Evolutionary conservation across 768 basidiomycete genomes (phyloP).

Genomic region (Lactarius quietus): DNA sequence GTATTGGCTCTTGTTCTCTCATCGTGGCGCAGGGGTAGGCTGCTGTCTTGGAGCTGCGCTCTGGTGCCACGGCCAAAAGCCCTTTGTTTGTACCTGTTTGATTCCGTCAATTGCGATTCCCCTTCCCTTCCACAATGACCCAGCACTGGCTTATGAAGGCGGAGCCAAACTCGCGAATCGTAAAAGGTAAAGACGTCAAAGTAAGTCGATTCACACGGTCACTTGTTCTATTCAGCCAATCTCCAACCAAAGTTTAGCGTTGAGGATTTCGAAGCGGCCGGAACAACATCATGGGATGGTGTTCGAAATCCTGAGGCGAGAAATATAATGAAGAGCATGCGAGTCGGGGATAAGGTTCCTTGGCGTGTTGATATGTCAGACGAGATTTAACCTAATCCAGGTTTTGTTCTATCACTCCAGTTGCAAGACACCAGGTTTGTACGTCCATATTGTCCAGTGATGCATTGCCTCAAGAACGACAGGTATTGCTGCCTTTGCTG

Average conservation of each 20-base stretch:
- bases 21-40: slow-evolving; percentile 14
- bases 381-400: slow-evolving; percentile 35
- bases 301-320: slow-evolving; percentile 80
- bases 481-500: slow-evolving; percentile 81
- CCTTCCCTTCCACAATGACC: background rate
- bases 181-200: slow-evolving; percentile 87
- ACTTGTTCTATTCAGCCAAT: background rate
- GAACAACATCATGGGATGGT: slow-evolving; percentile 82
- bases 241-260: slow-evolving; percentile 59
- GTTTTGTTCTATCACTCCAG: slow-evolving; percentile 87
- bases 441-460: background rate
- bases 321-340: slow-evolving; percentile 83
- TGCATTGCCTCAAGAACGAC: background rate
- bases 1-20: slow-evolving; percentile 31
- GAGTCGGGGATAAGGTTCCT: slow-evolving; percentile 63
- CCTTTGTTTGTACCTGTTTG: slow-evolving; percentile 19
- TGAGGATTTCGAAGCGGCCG: slow-evolving; percentile 73
- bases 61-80: background rate
- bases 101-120: background rate
- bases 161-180: slow-evolving; percentile 78
- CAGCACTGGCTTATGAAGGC: slow-evolving; percentile 77
- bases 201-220: slow-evolving; percentile 33
- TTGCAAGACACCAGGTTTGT: slow-evolving; percentile 72
- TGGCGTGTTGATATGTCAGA: background rate
- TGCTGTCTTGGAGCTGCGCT: background rate